Evolutionary conservation across 306 rosid species (phyloP).

Genomic region (Vigna mungo): DNA sequence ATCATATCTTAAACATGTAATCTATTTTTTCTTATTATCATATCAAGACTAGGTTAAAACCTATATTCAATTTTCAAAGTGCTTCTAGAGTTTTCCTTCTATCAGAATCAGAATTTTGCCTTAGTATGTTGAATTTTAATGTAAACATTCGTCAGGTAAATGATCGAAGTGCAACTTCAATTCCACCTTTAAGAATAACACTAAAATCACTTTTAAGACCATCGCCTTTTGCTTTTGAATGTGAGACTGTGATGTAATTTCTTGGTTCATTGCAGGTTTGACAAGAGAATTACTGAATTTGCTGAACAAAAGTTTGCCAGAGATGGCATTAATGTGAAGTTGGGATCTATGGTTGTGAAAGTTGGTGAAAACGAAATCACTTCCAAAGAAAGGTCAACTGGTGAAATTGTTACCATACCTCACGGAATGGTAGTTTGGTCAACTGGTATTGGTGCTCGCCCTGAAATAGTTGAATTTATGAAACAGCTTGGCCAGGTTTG

Average conservation of each 20-base stretch:
- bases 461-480: slow-evolving; percentile 78
- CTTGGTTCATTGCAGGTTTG: slow-evolving; percentile 68
- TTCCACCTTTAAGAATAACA: not conserved
- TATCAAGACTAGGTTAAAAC: not conserved
- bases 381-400: slow-evolving; percentile 69
- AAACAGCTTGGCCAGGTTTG: slow-evolving; percentile 91
- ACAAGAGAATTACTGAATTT: slow-evolving; percentile 92
- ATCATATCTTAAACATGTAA: slow-evolving; percentile 90
- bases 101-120: not conserved
- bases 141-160: not conserved
- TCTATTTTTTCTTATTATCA: not conserved
- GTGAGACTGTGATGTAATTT: not conserved
- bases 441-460: slow-evolving; percentile 90
- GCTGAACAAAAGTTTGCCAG: slow-evolving; percentile 81
- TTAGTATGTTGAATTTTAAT: not conserved
- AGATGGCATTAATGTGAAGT: slow-evolving; percentile 85
- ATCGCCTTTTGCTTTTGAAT: not conserved
- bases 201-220: not conserved
- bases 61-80: too few species aligned
- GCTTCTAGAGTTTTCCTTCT: not conserved
- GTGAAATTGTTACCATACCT: slow-evolving; percentile 58
- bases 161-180: not conserved
- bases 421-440: slow-evolving; percentile 99
- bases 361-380: slow-evolving; percentile 77
- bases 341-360: slow-evolving; percentile 91